Percentiles rank a stretch among this genome's conserved stretches.
Conservation (phyloP, 2,329 filamentous ascomycete species). For the Cladophialophora psammophila region DNA sequence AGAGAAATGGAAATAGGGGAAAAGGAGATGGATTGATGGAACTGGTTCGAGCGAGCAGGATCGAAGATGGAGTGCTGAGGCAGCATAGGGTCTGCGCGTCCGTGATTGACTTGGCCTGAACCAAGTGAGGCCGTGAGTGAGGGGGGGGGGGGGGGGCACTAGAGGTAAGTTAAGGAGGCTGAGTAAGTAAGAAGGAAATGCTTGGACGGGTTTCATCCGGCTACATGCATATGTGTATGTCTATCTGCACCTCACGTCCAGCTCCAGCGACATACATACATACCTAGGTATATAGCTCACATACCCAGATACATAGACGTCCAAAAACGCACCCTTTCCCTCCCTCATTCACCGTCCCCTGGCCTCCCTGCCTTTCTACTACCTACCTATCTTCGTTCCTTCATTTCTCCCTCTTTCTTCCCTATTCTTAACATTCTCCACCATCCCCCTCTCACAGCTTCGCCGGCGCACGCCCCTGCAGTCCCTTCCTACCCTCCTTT, state of each 20-base stretch:
- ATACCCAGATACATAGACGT: not conserved
- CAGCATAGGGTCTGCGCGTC: too few species aligned
- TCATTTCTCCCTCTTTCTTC: not conserved
- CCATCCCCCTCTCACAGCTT: not conserved
- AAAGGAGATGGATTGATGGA: not conserved
- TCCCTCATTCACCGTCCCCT: not conserved
- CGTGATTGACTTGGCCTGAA: too few species aligned
- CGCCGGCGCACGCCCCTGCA: not conserved
- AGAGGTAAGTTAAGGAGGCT: not conserved
- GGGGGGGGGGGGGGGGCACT: not conserved
- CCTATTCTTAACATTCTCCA: not conserved
- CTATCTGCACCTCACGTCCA: not conserved
- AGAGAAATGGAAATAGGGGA: not conserved
- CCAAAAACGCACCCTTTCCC: not conserved
- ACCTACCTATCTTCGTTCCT: not conserved
- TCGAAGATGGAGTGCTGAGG: too few species aligned
- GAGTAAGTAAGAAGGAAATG: not conserved
- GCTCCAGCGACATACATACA: not conserved
- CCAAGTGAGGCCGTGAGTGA: not conserved
- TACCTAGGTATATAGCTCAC: too few species aligned
- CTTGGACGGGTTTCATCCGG: not conserved
- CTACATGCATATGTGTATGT: not conserved
- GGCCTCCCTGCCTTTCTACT: not conserved
- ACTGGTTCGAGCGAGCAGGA: too few species aligned
- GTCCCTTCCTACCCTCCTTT: not conserved